Percentiles rank a stretch among this genome's conserved stretches.
These are phyloP conservation scores for Yamagishiella unicocca DNA, from an alignment of 139 green algal genomes.

Conservation along the genomic window DNA sequence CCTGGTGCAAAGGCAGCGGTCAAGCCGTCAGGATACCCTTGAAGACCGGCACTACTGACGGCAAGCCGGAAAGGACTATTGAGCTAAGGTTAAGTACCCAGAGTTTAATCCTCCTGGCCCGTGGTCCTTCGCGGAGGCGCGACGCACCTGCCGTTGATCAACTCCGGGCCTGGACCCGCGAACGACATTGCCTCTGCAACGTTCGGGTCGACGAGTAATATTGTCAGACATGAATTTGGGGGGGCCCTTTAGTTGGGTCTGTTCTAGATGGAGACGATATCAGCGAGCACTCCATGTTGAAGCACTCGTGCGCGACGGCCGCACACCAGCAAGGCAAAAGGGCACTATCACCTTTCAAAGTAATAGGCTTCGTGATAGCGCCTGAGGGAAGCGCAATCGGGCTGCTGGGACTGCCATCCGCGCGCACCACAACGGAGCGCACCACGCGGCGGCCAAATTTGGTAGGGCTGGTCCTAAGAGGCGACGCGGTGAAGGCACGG, in stretches of 20 bases:
- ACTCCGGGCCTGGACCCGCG: neutral
- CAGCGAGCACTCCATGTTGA: neutral
- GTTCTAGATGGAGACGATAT: too few species aligned
- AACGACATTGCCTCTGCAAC: conserved; percentile 9
- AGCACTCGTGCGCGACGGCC: neutral
- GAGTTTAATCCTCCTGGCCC: too few species aligned
- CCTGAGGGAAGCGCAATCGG: neutral
- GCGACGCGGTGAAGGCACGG: neutral
- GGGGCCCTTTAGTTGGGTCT: too few species aligned
- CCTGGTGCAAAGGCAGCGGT: too few species aligned
- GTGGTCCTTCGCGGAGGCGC: too few species aligned
- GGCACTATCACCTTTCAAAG: neutral
- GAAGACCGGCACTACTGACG: too few species aligned
- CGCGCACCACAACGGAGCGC: neutral
- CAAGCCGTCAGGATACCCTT: too few species aligned
- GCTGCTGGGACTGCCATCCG: neutral
- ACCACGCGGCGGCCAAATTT: neutral
- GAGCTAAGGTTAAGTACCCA: too few species aligned
- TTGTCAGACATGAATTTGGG: too few species aligned
- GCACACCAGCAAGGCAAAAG: too few species aligned
- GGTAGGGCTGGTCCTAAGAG: neutral
- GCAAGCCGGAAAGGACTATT: too few species aligned
- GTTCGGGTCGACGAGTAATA: too few species aligned
- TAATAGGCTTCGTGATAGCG: neutral
- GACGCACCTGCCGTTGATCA: conserved; percentile 26